phyloP scores from a whole-genome alignment of 345 rosid genomes.

The Brassica juncea region DNA sequence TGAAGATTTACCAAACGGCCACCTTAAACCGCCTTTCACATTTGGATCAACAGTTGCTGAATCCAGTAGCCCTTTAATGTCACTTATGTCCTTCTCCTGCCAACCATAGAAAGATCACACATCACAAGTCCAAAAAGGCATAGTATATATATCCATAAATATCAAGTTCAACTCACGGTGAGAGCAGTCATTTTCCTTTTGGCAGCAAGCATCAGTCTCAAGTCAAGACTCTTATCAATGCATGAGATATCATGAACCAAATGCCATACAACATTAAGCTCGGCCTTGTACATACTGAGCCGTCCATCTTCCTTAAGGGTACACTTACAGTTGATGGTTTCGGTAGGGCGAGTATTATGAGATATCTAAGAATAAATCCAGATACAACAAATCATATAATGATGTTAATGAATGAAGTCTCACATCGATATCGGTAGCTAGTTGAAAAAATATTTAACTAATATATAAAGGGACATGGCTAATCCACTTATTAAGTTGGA shows the following conservation, averaged over 20 bases:
- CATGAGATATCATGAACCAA: constrained; percentile 60
- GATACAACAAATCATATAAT: constrained; percentile 3
- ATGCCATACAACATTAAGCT: constrained; percentile 49
- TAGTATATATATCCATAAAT: neutral
- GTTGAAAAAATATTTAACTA: neutral
- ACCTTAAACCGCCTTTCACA: constrained; percentile 70
- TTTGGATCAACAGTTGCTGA: constrained; percentile 58
- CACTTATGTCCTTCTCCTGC: constrained; percentile 61
- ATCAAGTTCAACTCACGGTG: constrained; percentile 42
- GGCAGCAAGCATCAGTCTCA: constrained; percentile 62
- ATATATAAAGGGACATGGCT: neutral
- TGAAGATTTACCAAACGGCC: constrained; percentile 53
- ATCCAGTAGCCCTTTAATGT: constrained; percentile 48
- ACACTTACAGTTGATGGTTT: constrained; percentile 60
- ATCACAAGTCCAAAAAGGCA: neutral
- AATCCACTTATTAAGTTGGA: neutral
- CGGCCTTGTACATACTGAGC: constrained; percentile 57
- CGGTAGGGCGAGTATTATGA: constrained; percentile 31
- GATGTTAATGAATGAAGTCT: neutral
- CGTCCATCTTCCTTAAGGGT: constrained; percentile 43
- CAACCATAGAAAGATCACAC: neutral
- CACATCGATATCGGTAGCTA: neutral
- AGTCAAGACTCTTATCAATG: constrained; percentile 58
- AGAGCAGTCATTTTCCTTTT: constrained; percentile 49
- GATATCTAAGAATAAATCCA: constrained; percentile 48